Evolutionary conservation across 2,329 filamentous ascomycete genomes (phyloP), one percentile per base, ranked within the genome.

Genomic region (Pseudocercospora vitis): DNA sequence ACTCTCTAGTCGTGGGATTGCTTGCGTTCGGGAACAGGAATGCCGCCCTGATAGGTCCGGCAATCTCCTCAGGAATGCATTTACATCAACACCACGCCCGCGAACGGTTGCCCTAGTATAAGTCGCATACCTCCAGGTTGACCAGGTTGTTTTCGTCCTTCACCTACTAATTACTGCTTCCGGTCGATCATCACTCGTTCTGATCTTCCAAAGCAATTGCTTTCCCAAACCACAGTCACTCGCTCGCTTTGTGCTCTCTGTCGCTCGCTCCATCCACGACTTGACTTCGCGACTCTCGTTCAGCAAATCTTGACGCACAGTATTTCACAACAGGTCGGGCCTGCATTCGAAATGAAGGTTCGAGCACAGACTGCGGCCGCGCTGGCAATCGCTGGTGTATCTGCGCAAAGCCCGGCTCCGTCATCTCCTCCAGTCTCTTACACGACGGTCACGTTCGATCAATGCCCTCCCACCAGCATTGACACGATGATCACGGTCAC

Each of bases 401-500:
- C 45, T 48, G 50, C 47, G 24, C 53, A 56, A 39, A 21, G 16
- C 31, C 49, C 37, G 23, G 32, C 53, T 7, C 32, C 52, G n/a
- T 31, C 55, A 33, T 48, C n/a, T 56, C 52, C 33, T 46, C 58
- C 39, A 42, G 57, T 63, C 9, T 68, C 67, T 21, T 69, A 66
- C 55, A 63, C 63, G 12, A 71, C 67, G 3, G 57, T 69, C 48
- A 70, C 66, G 9, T 62, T 63, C 59, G 62, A 64, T 50, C 62
- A 67, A 53, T 72, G 70, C 65, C 58, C 64, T 21, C 65, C 58
- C 49, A 50, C 55, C 14, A 57, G 65, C 3, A 58, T 64, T 40
- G 62, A 64, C 54, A 67, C 62, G 7, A 57, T 71, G 56, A 63
- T 70, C 55, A 71, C 70, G 21, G 59, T 71, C 48, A 70, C 68